These are phyloP conservation scores for Boletellus emodensis DNA, from an alignment of 768 basidiomycete genomes.

Conservation along the genomic window DNA sequence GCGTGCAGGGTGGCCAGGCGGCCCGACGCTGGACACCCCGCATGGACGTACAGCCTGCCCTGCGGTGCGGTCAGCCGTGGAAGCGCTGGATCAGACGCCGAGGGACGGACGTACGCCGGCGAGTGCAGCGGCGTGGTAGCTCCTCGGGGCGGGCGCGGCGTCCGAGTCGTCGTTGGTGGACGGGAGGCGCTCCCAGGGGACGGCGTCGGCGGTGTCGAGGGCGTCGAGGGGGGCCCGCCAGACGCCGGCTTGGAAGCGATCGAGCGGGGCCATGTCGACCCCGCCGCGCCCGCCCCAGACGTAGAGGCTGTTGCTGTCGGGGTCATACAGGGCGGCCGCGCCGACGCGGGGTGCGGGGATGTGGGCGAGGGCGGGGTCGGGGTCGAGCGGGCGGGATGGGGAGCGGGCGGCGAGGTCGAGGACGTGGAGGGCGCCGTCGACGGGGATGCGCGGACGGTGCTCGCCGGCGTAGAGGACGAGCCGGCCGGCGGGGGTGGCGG, in stretches of 20 bases:
- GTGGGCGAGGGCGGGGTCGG: constrained; percentile 15
- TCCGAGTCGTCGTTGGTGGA: constrained; percentile 23
- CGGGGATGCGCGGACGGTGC: constrained; percentile 38
- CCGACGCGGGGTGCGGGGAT: constrained; percentile 22
- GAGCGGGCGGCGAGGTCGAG: constrained; percentile 16
- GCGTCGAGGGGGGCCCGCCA: constrained; percentile 24
- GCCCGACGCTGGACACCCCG: constrained; percentile 37
- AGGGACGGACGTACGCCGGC: constrained; percentile 22
- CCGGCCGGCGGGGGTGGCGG: constrained; percentile 24
- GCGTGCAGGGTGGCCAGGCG: constrained; percentile 35
- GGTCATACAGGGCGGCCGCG: constrained; percentile 20
- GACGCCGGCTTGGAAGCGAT: constrained; percentile 24
- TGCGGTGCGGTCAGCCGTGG: constrained; percentile 2
- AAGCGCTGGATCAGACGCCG: not conserved
- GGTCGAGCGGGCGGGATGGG: constrained; percentile 18
- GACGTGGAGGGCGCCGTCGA: constrained; percentile 32
- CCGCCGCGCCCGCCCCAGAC: constrained; percentile 47
- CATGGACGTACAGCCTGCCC: constrained; percentile 37
- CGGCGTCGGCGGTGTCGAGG: not conserved
- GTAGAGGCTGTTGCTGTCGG: constrained; percentile 26
- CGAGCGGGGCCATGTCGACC: constrained; percentile 29
- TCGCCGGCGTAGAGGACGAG: constrained; percentile 44
- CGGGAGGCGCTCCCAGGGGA: constrained; percentile 30
- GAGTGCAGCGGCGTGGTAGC: constrained; percentile 34
- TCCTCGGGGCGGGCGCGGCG: constrained; percentile 31